A percentile compares a stretch with the other conserved stretches of the same genome.
Conservation (phyloP, 768 basidiomycete genomes). For the Xerocomellus dryophilus region DNA sequence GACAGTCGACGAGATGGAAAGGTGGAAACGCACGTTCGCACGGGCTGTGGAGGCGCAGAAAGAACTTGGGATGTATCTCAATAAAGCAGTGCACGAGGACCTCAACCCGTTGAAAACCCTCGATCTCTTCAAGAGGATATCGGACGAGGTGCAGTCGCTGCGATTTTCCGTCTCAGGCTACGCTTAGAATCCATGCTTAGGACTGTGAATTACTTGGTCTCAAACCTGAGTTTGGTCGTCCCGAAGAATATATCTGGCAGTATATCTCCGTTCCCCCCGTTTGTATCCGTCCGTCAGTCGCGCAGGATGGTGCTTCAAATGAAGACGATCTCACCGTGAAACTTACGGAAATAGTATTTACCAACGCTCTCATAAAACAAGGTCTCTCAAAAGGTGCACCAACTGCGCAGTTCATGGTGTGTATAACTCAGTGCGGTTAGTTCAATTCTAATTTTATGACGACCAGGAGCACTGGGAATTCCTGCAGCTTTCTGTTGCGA, state of each 20-base stretch:
- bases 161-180: neutral
- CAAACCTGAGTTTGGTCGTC: slow-evolving; percentile 82
- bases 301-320: slow-evolving; percentile 96
- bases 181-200: slow-evolving; percentile 37
- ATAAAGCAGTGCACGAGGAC: slow-evolving; percentile 88
- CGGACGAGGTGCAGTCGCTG: slow-evolving; percentile 66
- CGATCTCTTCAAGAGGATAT: slow-evolving; percentile 88
- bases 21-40: slow-evolving; percentile 78
- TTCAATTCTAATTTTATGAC: neutral
- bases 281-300: slow-evolving; percentile 94
- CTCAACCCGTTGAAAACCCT: slow-evolving; percentile 92
- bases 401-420: slow-evolving; percentile 85
- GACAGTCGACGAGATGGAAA: slow-evolving; percentile 82
- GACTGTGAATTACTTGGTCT: slow-evolving; percentile 94
- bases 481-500: slow-evolving; percentile 87
- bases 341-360: slow-evolving; percentile 93
- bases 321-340: slow-evolving; percentile 99
- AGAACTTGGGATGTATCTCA: slow-evolving; percentile 79
- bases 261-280: slow-evolving; percentile 98
- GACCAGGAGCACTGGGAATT: slow-evolving; percentile 96
- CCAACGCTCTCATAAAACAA: slow-evolving; percentile 88
- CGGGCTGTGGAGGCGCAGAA: slow-evolving; percentile 83
- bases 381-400: slow-evolving; percentile 85
- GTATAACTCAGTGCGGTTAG: neutral
- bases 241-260: slow-evolving; percentile 98